Conservation (phyloP, 805 yeast species). For the Cyberlindnera veronae region DNA sequence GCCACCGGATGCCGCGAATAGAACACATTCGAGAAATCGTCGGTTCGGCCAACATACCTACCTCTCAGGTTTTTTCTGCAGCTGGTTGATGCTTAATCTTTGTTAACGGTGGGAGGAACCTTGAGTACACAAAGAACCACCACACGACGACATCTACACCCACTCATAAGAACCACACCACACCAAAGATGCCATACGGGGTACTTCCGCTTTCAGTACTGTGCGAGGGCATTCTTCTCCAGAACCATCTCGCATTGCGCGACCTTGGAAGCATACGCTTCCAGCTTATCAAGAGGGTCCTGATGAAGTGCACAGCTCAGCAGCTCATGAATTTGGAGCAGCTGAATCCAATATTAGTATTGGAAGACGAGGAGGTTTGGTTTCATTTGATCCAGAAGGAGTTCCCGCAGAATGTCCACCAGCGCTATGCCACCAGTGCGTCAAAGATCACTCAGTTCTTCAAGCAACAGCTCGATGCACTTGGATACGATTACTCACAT, state of each 20-base stretch:
- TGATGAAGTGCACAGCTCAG: conserved; percentile 28
- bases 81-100: no score
- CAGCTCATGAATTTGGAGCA: conserved; percentile 33
- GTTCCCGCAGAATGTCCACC: conserved; percentile 34
- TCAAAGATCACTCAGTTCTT: conserved; percentile 20
- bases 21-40: no score
- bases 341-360: conserved; percentile 29
- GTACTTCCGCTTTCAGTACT: conserved; percentile 21
- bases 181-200: conserved; percentile 12
- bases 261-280: conserved; percentile 33
- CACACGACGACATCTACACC: no score
- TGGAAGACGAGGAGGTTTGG: conserved; percentile 41
- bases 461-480: conserved; percentile 19
- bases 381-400: conserved; percentile 28
- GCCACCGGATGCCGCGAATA: no score
- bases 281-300: conserved; percentile 28
- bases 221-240: conserved; percentile 23
- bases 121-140: no score
- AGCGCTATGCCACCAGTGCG: conserved; percentile 26
- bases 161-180: not conserved
- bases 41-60: no score
- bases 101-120: not conserved
- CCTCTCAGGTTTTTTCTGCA: no score
- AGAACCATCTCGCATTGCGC: conserved; percentile 17
- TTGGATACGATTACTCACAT: conserved; percentile 8